Evolutionary conservation across 305 asterid genomes (phyloP), one percentile per base, ranked within the genome.

Genomic region (Salvia sclarea): DNA sequence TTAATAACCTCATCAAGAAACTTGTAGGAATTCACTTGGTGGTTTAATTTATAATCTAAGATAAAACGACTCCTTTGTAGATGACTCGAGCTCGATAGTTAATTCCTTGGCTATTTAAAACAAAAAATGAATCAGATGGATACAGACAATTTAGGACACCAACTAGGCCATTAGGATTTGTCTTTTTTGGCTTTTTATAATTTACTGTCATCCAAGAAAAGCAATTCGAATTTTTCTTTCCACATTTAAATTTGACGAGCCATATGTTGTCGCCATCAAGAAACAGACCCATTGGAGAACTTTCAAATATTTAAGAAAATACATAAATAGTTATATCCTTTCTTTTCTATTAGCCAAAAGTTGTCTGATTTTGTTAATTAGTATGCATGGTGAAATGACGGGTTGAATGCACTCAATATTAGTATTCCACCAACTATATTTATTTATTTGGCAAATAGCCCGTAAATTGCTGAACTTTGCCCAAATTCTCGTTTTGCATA

Each of bases 161-260:
- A 64, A 64, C 58, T 64, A 48, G 58, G 47, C 35, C 22, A 14
- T 62, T 25, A 22, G 17, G 24, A 12, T 28, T 18, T 65, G 37
- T 65, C 35, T 30, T 30, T 49, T 65, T 49, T 45, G 35, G 12
- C 33, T 47, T 64, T 48, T 4, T 18, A 30, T 11, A 18, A 12
- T 43, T 64, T 63, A 64, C 9, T 64, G 47, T 18, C 1, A 17
- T 43, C 45, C 52, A 58, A 31, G 31, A 57, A 69, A 69, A 18
- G 11, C 52, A 28, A 43, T 17, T 52, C 58, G 22, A 12, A 44
- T 5, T 17, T 55, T 68, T 55, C 56, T 43, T 25, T 30, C 57
- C 30, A 25, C 63, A 17, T n/a, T 58, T 53, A 57, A 43, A 58
- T 58, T 45, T 33, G 18, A 47, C 33, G 24, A 30, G 48, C 25